phyloP scores from a whole-genome alignment of 169 alveolate species.

The Blepharisma undulans region DNA sequence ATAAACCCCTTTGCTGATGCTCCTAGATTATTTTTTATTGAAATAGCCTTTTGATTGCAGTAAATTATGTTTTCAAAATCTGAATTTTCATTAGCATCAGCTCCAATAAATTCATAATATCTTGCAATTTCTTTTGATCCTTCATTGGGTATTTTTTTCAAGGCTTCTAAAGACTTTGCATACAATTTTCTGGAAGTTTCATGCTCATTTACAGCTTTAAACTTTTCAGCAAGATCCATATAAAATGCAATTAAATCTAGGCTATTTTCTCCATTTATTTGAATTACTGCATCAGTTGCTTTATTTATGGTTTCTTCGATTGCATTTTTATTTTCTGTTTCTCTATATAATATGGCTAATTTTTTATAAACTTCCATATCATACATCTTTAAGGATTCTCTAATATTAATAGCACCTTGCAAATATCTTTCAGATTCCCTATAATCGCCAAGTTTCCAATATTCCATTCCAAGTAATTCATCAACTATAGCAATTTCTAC shows the following conservation, averaged over 20 bases:
- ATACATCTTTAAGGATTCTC: not conserved
- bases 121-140: not conserved
- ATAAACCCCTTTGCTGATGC: not conserved
- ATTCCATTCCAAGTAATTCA: not conserved
- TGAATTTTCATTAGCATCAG: not conserved
- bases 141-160: not conserved
- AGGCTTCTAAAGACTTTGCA: not conserved
- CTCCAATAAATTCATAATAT: not conserved
- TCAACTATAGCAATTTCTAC: not conserved
- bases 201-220: not conserved
- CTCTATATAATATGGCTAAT: not conserved
- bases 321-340: not conserved
- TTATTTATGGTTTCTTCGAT: not conserved
- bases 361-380: not conserved
- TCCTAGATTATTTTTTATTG: not conserved
- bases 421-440: not conserved
- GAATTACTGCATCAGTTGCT: not conserved
- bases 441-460: not conserved
- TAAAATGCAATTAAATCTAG: not conserved
- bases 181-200: not conserved
- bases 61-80: not conserved
- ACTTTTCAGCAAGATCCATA: not conserved
- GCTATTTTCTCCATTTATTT: not conserved
- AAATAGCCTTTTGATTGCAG: not conserved
- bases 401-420: not conserved